Base-by-base conservation (phyloP, 1,139 yeast species). In the Meyerozyma guilliermondii region DNA sequence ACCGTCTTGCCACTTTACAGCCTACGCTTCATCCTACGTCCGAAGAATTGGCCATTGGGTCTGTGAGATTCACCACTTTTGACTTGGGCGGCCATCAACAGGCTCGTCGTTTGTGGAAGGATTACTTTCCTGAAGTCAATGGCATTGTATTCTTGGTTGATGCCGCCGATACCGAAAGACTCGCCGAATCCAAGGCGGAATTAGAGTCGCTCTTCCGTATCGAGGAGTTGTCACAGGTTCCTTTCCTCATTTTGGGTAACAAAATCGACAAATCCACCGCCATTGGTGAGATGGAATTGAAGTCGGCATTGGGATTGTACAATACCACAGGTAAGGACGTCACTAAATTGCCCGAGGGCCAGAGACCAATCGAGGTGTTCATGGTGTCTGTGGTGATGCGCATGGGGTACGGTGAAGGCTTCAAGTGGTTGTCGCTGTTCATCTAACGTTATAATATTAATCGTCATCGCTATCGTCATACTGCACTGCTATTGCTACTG, bases 61-160 rank as follows among this genome's bases (percentile, higher is more conserved):
- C 87, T 53, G 95, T 92, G 50, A 85, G 92, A 66, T 92, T 92
- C 77, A 92, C 99, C 48, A 94, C 98, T 35, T 92, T 92, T 58
- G 99, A 92, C 67, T 78, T 92, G 58, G 99, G 99, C 66, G 99
- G 99, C 36, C 98, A 92, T 74, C 84, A 80, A 64, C 97, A 91
- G 70, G 98, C 98, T 39, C 91, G 99, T 73, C 88, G 98, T 71
- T 81, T 92, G 62, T 92, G 99, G 99, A 91, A 89, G 65, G 98
- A 92, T 65, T 92, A 92, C 67, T 92, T 94, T 83, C 99, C 98
- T 43, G 98, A 92, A 68, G 98, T 92, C 44, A 87, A 89, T 65
- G 98, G 98, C 42, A 92, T 92, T 56, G 98, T 92, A 24, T 94
- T 87, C 68, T 76, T 94, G 49, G 98, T 92, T 35, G 99, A 92